A percentile compares a stretch with the other conserved stretches of the same genome.
Evolutionary conservation across 1,139 yeast species (phyloP).

Genomic region (Meyerozyma carpophila): DNA sequence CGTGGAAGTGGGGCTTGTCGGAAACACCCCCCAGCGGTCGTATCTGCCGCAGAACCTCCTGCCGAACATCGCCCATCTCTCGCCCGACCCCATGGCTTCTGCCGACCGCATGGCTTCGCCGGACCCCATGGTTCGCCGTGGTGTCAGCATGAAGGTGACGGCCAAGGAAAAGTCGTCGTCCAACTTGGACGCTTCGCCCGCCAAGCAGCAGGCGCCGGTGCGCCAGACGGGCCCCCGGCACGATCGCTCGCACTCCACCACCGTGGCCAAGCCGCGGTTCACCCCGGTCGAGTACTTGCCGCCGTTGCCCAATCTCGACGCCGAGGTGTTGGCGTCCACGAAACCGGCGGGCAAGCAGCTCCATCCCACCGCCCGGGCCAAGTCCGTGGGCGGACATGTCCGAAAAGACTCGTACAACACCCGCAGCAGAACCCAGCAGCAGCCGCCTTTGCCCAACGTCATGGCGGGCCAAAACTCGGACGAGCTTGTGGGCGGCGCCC

Average conservation of each 20-base stretch:
- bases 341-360: slow-evolving; percentile 10
- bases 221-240: slow-evolving; percentile 5
- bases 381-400: slow-evolving; percentile 74
- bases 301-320: slow-evolving; percentile 42
- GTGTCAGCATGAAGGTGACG: slow-evolving; percentile 57
- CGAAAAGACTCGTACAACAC: slow-evolving; percentile 51
- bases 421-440: slow-evolving; percentile 26
- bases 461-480: slow-evolving; percentile 41
- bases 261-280: slow-evolving; percentile 28
- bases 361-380: slow-evolving; percentile 88
- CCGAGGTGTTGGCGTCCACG: slow-evolving; percentile 7
- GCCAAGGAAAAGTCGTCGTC: slow-evolving; percentile 47
- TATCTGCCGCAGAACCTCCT: slow-evolving; percentile 9
- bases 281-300: slow-evolving; percentile 45
- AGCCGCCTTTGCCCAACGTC: slow-evolving; percentile 49
- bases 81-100: no score
- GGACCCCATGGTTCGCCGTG: slow-evolving; percentile 47
- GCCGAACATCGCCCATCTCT: slow-evolving; percentile 10
- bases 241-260: slow-evolving; percentile 12
- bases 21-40: not conserved
- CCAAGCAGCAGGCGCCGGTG: slow-evolving; percentile 16
- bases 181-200: slow-evolving; percentile 17
- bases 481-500: slow-evolving; percentile 25
- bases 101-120: no score
- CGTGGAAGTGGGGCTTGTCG: slow-evolving; percentile 4